Percentiles rank a stretch among this genome's conserved stretches.
Evolutionary conservation across 257 asterid species (phyloP).

Genomic region (Oldenlandia corymbosa): DNA sequence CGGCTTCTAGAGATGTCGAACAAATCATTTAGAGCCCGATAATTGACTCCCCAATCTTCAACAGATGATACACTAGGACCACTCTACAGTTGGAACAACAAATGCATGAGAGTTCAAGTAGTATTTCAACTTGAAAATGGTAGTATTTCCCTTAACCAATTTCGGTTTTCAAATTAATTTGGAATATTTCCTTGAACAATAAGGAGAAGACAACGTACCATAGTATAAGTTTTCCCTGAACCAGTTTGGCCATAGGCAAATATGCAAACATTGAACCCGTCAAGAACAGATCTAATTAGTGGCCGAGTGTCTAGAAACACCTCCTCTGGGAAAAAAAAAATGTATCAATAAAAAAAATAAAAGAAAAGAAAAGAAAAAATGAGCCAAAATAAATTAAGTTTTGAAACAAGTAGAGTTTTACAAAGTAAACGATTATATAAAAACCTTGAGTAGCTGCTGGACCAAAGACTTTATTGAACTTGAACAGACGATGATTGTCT

Average conservation of each 20-base stretch:
- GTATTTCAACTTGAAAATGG: neutral
- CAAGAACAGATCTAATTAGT: slow-evolving; percentile 87
- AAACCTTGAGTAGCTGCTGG: slow-evolving; percentile 85
- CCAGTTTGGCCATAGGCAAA: slow-evolving; percentile 99
- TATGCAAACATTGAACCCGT: slow-evolving; percentile 91
- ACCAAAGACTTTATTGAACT: slow-evolving; percentile 81
- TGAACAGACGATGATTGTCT: slow-evolving; percentile 80
- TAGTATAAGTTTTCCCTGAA: slow-evolving; percentile 92
- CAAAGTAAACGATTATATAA: neutral
- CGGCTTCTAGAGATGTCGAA: slow-evolving; percentile 73
- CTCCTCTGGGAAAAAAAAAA: slow-evolving; percentile 64
- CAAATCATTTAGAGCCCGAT: slow-evolving; percentile 93
- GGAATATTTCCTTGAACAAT: no score
- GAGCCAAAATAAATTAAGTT: neutral
- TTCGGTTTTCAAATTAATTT: no score
- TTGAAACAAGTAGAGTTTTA: neutral
- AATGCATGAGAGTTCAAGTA: neutral
- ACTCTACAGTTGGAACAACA: slow-evolving; percentile 40
- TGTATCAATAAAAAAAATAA: no score
- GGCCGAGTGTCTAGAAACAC: slow-evolving; percentile 88
- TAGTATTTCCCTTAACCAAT: no score
- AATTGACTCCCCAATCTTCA: slow-evolving; percentile 90
- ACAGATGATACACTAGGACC: slow-evolving; percentile 75
- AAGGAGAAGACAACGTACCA: slow-evolving; percentile 40
- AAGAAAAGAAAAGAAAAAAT: slow-evolving; percentile 8